A percentile compares a stretch with the other conserved stretches of the same genome.
Conservation (phyloP, 768 basidiomycete species). For the Tricholoma terreum region DNA sequence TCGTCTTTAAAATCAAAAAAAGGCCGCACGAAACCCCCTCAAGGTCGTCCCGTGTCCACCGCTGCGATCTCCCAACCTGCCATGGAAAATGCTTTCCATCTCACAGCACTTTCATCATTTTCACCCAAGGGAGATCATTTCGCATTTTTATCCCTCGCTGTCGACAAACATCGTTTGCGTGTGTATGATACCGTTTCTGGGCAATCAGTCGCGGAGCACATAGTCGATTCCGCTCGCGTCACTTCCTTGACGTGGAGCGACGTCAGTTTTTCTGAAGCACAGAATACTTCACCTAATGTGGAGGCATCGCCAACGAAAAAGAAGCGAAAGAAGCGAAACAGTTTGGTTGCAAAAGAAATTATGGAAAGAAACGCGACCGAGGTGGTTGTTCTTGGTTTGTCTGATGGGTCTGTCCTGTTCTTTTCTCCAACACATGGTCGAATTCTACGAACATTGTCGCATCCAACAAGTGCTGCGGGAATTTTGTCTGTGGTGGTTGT, state of each 20-base stretch:
- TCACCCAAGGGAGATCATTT: constrained; percentile 56
- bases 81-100: constrained; percentile 43
- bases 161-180: constrained; percentile 71
- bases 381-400: constrained; percentile 56
- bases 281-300: constrained; percentile 18
- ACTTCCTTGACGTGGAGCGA: constrained; percentile 52
- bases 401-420: constrained; percentile 54
- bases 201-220: constrained; percentile 55
- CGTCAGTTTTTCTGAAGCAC: constrained; percentile 29
- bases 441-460: constrained; percentile 51
- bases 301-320: constrained; percentile 46
- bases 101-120: constrained; percentile 51
- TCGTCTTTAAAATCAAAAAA: constrained; percentile 51
- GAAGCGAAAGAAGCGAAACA: constrained; percentile 48
- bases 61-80: constrained; percentile 55
- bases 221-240: constrained; percentile 53
- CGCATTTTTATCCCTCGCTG: constrained; percentile 58
- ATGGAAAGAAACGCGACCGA: constrained; percentile 29
- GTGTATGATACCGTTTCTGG: constrained; percentile 58
- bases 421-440: constrained; percentile 63
- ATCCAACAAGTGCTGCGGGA: constrained; percentile 50
- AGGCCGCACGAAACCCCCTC: constrained; percentile 47
- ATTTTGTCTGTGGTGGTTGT: constrained; percentile 46
- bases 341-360: constrained; percentile 21
- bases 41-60: constrained; percentile 50